A percentile compares a stretch with the other conserved stretches of the same genome.
Evolutionary conservation across 1,284 basidiomycete genomes (phyloP).

Genomic region (Entoloma clypeatum): DNA sequence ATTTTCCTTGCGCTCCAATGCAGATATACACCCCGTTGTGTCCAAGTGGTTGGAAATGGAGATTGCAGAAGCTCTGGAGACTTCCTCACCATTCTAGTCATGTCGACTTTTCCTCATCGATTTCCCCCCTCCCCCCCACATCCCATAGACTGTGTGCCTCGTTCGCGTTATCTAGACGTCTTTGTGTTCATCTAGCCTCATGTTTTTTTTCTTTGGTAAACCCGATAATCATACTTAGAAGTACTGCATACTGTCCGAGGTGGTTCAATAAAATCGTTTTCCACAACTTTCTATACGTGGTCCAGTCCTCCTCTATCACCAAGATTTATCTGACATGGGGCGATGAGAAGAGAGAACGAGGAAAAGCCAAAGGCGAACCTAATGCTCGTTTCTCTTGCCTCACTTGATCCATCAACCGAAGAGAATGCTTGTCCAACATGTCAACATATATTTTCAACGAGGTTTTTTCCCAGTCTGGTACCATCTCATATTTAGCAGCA

Average conservation of each 20-base stretch:
- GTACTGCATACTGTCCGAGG: no score
- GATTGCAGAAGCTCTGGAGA: constrained; percentile 30
- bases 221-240: no score
- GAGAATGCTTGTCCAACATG: constrained; percentile 77
- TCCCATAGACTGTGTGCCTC: no score
- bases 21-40: constrained; percentile 33
- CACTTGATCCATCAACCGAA: constrained; percentile 56
- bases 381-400: constrained; percentile 48
- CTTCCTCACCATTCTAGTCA: constrained; percentile 6
- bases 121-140: background rate
- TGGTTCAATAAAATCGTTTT: no score
- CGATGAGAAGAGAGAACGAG: background rate
- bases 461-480: constrained; percentile 64
- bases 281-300: background rate
- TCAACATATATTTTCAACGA: constrained; percentile 88
- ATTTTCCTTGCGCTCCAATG: constrained; percentile 40
- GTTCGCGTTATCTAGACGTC: no score
- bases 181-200: no score
- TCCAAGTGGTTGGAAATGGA: constrained; percentile 49
- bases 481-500: constrained; percentile 2
- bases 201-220: no score
- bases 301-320: constrained; percentile 12
- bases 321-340: constrained; percentile 18
- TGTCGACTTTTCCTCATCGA: constrained; percentile 1
- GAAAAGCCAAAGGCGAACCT: constrained; percentile 28